phyloP scores from a whole-genome alignment of 495 filamentous ascomycete species.

The Podospora australis region DNA sequence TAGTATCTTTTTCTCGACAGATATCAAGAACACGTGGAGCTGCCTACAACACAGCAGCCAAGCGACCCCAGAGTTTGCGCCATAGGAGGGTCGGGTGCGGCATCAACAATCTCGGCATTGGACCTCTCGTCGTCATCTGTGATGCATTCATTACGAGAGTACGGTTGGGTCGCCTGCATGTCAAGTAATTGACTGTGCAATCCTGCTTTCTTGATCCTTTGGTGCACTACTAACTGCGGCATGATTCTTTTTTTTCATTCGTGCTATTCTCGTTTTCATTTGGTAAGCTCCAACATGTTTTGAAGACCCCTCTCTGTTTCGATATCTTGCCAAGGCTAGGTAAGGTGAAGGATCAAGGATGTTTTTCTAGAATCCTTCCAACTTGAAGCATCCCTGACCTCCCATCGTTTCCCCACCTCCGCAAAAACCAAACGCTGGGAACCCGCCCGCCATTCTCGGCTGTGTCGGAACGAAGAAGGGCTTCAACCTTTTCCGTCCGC shows the following conservation, averaged over 20 bases:
- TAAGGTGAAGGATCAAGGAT: neutral
- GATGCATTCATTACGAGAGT: too few species aligned
- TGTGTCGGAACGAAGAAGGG: conserved; percentile 5
- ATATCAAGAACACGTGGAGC: too few species aligned
- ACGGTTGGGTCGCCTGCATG: too few species aligned
- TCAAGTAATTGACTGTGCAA: neutral
- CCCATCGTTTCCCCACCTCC: conserved; percentile 3
- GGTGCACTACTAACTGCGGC: too few species aligned
- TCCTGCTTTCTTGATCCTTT: neutral
- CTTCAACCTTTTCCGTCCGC: neutral
- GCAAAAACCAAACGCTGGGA: conserved; percentile 2
- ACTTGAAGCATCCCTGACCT: neutral
- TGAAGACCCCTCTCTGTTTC: neutral
- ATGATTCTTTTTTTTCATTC: neutral
- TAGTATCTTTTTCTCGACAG: too few species aligned
- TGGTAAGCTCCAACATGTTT: neutral
- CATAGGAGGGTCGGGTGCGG: too few species aligned
- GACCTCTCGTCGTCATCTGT: too few species aligned
- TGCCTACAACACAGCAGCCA: too few species aligned
- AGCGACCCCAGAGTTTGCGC: too few species aligned
- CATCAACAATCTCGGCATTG: too few species aligned
- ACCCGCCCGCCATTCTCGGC: conserved; percentile 15
- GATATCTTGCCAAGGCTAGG: neutral
- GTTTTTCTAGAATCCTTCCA: conserved; percentile 9
- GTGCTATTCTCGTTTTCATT: neutral